Evolutionary conservation across 192 early-diverging fungal genomes (phyloP).

Genomic region (Fimicolochytrium jonesii): DNA sequence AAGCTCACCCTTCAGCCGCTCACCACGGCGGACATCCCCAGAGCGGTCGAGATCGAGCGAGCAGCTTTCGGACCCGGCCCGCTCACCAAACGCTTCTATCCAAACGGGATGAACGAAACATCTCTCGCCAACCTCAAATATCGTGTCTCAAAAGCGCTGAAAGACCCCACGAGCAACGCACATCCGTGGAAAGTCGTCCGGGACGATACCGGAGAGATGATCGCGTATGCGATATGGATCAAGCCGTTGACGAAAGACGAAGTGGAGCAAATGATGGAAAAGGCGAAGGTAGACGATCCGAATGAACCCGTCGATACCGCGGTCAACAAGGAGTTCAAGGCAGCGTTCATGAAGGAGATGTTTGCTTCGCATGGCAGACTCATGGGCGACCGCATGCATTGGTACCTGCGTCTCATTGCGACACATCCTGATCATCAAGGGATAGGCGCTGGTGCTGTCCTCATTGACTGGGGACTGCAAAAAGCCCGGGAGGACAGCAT

Average conservation of each 20-base stretch:
- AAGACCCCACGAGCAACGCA: background rate
- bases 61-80: background rate
- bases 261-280: background rate
- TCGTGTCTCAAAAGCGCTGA: background rate
- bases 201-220: background rate
- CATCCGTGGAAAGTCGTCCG: background rate
- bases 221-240: background rate
- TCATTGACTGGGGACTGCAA: background rate
- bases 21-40: background rate
- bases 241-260: background rate
- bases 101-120: background rate
- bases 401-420: background rate
- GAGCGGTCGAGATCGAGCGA: background rate
- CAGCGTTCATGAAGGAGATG: background rate
- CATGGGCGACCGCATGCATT: background rate
- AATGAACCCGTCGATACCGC: background rate
- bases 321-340: background rate
- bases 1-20: background rate
- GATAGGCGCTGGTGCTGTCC: background rate
- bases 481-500: background rate
- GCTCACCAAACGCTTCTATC: background rate
- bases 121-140: background rate
- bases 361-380: background rate
- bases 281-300: background rate
- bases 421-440: constrained; percentile 3